Evolutionary conservation across 257 asterid species (phyloP).

Genomic region (Forsythia suspensa): DNA sequence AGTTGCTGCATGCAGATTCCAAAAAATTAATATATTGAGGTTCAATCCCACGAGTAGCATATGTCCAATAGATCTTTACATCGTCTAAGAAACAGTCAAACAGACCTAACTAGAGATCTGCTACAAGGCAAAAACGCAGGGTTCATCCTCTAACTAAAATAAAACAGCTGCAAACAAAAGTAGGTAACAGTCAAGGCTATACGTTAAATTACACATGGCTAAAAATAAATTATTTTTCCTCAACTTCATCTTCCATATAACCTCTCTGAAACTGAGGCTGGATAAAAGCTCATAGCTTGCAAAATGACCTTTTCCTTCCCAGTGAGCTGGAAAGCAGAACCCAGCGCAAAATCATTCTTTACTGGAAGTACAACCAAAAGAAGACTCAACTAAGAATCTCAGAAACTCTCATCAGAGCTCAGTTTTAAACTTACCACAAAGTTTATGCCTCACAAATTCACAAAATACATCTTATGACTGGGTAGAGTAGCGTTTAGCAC

Average conservation of each 20-base stretch:
- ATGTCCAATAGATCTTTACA: not conserved
- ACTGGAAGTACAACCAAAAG: not conserved
- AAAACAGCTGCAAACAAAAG: not conserved
- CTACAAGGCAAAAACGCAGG: not conserved
- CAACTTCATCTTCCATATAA: conserved; percentile 5
- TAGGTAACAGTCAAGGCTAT: not conserved
- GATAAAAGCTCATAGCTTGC: conserved; percentile 7
- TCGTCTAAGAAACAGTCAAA: not conserved
- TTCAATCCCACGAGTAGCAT: not conserved
- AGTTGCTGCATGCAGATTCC: too few relatives aligned
- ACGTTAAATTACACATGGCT: not conserved
- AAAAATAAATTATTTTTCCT: not conserved
- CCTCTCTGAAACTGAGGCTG: conserved; percentile 17
- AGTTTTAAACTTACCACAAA: not conserved
- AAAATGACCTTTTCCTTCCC: not conserved
- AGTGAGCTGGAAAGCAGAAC: not conserved
- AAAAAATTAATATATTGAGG: not conserved
- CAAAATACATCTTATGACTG: not conserved
- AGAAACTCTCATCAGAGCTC: not conserved
- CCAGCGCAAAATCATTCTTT: not conserved
- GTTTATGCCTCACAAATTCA: not conserved
- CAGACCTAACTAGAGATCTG: not conserved
- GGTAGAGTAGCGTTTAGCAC: not conserved
- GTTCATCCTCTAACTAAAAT: not conserved
- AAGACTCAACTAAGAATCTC: not conserved